Evolutionary conservation across 768 basidiomycete genomes (phyloP).

Genomic region (Holtermanniella nyarrowii): DNA sequence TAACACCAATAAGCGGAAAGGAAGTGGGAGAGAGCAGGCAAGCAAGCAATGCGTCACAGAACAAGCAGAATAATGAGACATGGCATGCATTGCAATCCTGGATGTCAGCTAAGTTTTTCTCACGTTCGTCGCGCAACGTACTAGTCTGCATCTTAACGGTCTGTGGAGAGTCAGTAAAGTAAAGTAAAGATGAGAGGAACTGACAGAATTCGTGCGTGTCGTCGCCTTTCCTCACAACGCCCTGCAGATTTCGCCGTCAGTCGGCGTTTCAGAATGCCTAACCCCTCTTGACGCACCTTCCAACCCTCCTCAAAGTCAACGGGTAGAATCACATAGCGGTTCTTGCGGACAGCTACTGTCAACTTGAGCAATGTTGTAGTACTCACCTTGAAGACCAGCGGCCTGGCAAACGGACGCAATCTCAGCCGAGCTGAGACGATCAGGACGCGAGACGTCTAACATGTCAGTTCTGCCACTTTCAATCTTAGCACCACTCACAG

Average conservation of each 20-base stretch:
- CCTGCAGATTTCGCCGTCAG: constrained; percentile 47
- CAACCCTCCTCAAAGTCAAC: constrained; percentile 98
- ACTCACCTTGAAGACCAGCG: constrained; percentile 82
- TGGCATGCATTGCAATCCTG: constrained; percentile 4
- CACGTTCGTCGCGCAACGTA: constrained; percentile 1
- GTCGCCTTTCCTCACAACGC: constrained; percentile 91
- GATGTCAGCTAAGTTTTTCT: neutral
- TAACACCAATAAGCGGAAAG: constrained; percentile 18
- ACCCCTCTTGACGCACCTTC: constrained; percentile 60
- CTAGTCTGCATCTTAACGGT: constrained; percentile 16
- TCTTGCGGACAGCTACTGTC: constrained; percentile 78
- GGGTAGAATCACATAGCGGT: constrained; percentile 92
- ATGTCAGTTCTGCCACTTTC: neutral
- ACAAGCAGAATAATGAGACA: constrained; percentile 2
- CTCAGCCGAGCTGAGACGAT: constrained; percentile 88
- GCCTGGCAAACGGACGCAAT: constrained; percentile 93
- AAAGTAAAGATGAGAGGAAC: constrained; percentile 15
- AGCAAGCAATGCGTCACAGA: neutral
- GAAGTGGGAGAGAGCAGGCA: constrained; percentile 1
- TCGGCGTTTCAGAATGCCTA: constrained; percentile 6
- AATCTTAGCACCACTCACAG: constrained; percentile 51
- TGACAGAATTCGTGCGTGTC: constrained; percentile 94
- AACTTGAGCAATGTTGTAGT: constrained; percentile 7
- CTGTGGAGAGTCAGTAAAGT: constrained; percentile 7
- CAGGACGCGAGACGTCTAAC: constrained; percentile 89